Evolutionary conservation across 1,139 yeast species (phyloP).

Genomic region (Schizosaccharomyces versatilis): DNA sequence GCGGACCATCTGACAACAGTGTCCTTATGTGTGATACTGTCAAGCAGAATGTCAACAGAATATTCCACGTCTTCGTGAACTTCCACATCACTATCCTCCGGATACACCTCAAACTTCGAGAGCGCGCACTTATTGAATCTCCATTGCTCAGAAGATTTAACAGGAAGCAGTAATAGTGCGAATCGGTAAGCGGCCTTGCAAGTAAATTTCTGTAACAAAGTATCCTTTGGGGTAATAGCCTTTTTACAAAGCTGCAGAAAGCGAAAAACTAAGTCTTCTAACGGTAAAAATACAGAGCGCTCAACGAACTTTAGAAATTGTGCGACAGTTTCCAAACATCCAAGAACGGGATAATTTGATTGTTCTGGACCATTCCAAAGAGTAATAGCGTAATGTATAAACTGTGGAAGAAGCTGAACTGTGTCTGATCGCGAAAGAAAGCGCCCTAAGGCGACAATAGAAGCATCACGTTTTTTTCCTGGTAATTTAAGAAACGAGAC

Average conservation of each 20-base stretch:
- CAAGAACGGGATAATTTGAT: background rate
- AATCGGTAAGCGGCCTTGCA: background rate
- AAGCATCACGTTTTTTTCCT: background rate
- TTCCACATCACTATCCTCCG: background rate
- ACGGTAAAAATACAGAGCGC: background rate
- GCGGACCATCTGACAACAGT: slow-evolving; percentile 25
- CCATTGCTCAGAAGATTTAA: background rate
- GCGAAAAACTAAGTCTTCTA: background rate
- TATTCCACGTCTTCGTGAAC: background rate
- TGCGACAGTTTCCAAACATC: background rate
- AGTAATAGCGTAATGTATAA: background rate
- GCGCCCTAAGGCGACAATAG: background rate
- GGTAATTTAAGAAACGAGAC: background rate
- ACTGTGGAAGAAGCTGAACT: background rate
- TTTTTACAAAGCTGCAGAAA: background rate
- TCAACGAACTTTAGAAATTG: background rate
- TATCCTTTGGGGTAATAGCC: background rate
- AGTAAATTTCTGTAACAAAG: background rate
- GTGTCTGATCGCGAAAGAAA: background rate
- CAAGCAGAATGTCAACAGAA: background rate
- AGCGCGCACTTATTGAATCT: background rate
- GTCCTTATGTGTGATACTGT: background rate
- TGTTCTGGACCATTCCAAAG: background rate
- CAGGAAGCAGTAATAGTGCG: background rate
- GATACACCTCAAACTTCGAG: background rate